Conservation (phyloP, 257 asterid species). For the Solanum peruvianum region DNA sequence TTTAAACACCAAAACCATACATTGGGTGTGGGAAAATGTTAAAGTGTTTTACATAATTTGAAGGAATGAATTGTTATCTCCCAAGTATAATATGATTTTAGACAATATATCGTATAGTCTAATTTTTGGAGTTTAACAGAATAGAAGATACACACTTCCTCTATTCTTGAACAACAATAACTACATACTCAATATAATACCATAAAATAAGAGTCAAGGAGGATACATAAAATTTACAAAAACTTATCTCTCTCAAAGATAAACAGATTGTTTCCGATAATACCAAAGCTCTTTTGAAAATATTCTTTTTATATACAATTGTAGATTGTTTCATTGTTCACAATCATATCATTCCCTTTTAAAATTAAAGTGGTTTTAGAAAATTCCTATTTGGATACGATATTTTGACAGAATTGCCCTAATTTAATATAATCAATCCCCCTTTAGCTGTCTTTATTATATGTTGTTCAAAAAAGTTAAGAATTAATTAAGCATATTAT, state of each 20-base stretch:
- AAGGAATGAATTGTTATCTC: background rate
- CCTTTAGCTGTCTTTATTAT: too few species aligned
- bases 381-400: background rate
- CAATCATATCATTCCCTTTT: background rate
- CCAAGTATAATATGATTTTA: background rate
- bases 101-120: background rate
- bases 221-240: accelerated
- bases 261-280: background rate
- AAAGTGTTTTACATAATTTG: background rate
- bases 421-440: background rate
- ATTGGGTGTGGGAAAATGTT: background rate
- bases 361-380: background rate
- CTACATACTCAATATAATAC: too few species aligned
- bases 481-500: background rate
- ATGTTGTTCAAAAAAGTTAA: background rate
- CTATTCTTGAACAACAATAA: background rate
- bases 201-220: background rate
- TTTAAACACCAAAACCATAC: background rate
- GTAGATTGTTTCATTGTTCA: too few species aligned
- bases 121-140: background rate
- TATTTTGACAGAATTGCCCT: background rate
- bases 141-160: background rate
- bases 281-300: too few species aligned
- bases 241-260: background rate
- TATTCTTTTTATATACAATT: too few species aligned